Evolutionary conservation across 805 yeast genomes (phyloP).

Genomic region (Yamadazyma tumulicola): DNA sequence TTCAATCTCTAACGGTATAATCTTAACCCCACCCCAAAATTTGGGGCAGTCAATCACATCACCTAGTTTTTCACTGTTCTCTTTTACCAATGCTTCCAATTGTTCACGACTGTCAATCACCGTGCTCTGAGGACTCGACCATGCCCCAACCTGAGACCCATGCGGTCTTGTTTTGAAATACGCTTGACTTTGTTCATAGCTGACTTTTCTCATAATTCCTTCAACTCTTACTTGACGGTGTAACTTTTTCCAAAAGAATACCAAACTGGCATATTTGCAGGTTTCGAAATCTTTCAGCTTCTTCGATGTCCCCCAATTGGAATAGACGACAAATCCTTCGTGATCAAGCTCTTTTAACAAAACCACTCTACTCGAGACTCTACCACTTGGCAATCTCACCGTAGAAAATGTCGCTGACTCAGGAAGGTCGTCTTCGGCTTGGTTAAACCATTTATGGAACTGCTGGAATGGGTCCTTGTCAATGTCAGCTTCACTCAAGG

Average conservation of each 20-base stretch:
- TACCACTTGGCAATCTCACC: conserved; percentile 83
- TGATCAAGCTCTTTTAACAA: conserved; percentile 86
- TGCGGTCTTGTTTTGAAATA: conserved; percentile 88
- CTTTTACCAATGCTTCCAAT: conserved; percentile 51
- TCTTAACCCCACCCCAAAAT: conserved; percentile 91
- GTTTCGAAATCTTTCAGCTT: conserved; percentile 67
- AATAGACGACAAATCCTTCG: conserved; percentile 80
- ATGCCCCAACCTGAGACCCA: conserved; percentile 92
- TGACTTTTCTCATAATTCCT: conserved; percentile 73
- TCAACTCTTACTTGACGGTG: conserved; percentile 95
- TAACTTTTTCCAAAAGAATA: conserved; percentile 86
- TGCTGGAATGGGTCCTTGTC: conserved; percentile 64
- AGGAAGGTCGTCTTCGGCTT: conserved; percentile 63
- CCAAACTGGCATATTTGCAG: conserved; percentile 78
- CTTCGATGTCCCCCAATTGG: conserved; percentile 88
- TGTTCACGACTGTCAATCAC: conserved; percentile 56
- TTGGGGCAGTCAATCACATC: conserved; percentile 85
- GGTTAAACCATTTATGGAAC: conserved; percentile 81
- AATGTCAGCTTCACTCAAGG: conserved; percentile 54
- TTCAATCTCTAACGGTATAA: conserved; percentile 86
- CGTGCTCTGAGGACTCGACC: conserved; percentile 89
- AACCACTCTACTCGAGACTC: conserved; percentile 81
- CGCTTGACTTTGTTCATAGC: conserved; percentile 66
- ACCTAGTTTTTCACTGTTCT: conserved; percentile 51
- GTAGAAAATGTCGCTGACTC: conserved; percentile 89